Base-by-base conservation (phyloP, 2,329 filamentous ascomycete species). In the Diaporthe vaccinii region DNA sequence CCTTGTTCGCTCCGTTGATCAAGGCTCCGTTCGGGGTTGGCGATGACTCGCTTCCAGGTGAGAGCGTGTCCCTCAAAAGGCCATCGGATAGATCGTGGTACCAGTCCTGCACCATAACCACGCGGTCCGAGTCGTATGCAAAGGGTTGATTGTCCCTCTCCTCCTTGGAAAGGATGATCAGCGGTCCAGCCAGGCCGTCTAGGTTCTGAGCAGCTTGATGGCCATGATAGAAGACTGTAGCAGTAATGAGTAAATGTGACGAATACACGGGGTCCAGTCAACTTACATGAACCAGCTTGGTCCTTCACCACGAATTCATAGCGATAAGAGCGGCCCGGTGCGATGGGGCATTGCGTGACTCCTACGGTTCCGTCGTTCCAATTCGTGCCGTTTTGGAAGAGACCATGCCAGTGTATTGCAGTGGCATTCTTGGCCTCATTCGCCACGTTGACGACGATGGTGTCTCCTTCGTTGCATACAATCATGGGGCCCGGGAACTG, bases 361-460 rank as follows among this genome's bases (percentile, higher is more conserved):
- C 88, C 90, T 0, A 89, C 84, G 2, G 91, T 88, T 2, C 93
- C 93, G 79, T 94, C 93, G 89, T 93, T 93, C 70, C 89, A 88
- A 75, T 91, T 94, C 0, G 93, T 94, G 15, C 93, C 93, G 78
- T 94, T 94, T 80, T 95, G 93, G 80, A 91, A 95, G 77, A 96
- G 87, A 22, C 94, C 94, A 78, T 96, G 94, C 82, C 94, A 96
- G 81, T 96, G 94, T 7, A 96, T 86, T 51, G 88, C 90, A 12
- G 92, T 93, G 17, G 88, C 89, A 78, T 95, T 93, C 17, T 86
- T 85, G 0, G 93, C 90, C 31, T 89, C 87, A 79, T 96, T 96
- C 78, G 90, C 85, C 69, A 95, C 87, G 44, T 94, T 90, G 58
- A 95, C 90, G 4, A 94, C 82, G 12, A 97, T 82, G 1, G 89